A percentile compares a stretch with the other conserved stretches of the same genome.
Evolutionary conservation across 1,284 basidiomycete species (phyloP).

Genomic region (Xanthoconium separans): DNA sequence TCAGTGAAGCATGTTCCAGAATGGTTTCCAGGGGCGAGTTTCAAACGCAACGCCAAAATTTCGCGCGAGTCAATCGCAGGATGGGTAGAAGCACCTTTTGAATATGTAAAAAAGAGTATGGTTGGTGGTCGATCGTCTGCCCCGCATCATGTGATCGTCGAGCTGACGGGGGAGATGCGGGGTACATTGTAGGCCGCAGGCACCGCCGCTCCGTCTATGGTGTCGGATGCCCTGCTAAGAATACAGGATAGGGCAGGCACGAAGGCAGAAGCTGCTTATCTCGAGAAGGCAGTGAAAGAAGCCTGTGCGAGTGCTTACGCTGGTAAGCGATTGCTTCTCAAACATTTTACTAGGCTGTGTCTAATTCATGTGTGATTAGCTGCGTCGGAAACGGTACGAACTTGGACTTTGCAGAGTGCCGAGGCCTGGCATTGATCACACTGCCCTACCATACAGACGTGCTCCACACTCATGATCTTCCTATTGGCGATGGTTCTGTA

Average conservation of each 20-base stretch:
- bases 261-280: slow-evolving; percentile 11
- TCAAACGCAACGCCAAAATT: slow-evolving; percentile 16
- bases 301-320: slow-evolving; percentile 18
- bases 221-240: slow-evolving; percentile 18
- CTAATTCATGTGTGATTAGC: slow-evolving; percentile 7
- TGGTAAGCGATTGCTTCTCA: slow-evolving; percentile 6
- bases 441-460: slow-evolving; percentile 34
- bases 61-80: slow-evolving; percentile 1
- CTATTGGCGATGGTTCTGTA: slow-evolving; percentile 49
- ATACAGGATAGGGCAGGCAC: slow-evolving; percentile 1
- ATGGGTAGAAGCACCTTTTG: slow-evolving; percentile 23
- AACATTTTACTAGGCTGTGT: slow-evolving; percentile 6
- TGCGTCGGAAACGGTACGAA: slow-evolving; percentile 26
- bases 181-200: slow-evolving; percentile 15
- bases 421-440: slow-evolving; percentile 10
- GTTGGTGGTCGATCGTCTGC: slow-evolving; percentile 9
- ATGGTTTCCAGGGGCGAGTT: slow-evolving; percentile 25
- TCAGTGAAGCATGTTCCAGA: slow-evolving; percentile 21
- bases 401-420: background rate
- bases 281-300: slow-evolving; percentile 23
- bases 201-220: slow-evolving; percentile 24
- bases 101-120: slow-evolving; percentile 23
- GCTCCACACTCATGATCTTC: slow-evolving; percentile 45
- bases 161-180: background rate
- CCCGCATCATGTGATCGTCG: background rate